Conservation (phyloP, 257 asterid genomes). For the Nicotiana undulata region DNA sequence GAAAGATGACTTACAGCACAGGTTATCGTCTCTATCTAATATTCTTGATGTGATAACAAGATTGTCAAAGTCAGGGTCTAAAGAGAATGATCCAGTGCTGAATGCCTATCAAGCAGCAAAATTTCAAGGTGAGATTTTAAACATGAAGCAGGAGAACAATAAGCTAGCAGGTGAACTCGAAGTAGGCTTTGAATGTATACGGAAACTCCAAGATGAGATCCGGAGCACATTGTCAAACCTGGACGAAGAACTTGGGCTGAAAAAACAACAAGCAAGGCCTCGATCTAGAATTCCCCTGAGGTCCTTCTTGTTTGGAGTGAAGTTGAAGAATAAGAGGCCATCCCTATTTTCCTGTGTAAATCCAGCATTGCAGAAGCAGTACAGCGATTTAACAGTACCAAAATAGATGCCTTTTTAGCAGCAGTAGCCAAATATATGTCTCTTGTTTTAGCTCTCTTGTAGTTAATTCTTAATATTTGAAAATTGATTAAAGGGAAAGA, state of each 20-base stretch:
- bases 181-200: slow-evolving; percentile 19
- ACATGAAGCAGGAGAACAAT: slow-evolving; percentile 39
- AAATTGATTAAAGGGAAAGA: not conserved
- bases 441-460: not conserved
- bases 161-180: slow-evolving; percentile 29
- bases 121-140: slow-evolving; percentile 43
- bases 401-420: slow-evolving; percentile 4
- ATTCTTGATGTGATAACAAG: slow-evolving; percentile 32
- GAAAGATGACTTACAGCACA: slow-evolving; percentile 35
- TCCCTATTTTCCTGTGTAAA: slow-evolving; percentile 37
- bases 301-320: slow-evolving; percentile 46
- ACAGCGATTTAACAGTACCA: slow-evolving; percentile 23
- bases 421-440: slow-evolving; percentile 7
- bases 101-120: slow-evolving; percentile 41
- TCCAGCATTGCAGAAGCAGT: slow-evolving; percentile 37
- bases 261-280: slow-evolving; percentile 9
- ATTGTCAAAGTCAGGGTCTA: slow-evolving; percentile 13
- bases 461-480: not conserved
- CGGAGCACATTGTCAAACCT: slow-evolving; percentile 24
- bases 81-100: slow-evolving; percentile 20
- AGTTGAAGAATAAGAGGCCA: slow-evolving; percentile 37
- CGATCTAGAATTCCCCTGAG: slow-evolving; percentile 36
- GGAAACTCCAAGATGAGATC: slow-evolving; percentile 26
- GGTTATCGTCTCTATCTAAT: slow-evolving; percentile 29
- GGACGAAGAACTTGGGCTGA: slow-evolving; percentile 30